Evolutionary conservation across 176 grass and related monocot species (phyloP).

Genomic region (Carex pumila): DNA sequence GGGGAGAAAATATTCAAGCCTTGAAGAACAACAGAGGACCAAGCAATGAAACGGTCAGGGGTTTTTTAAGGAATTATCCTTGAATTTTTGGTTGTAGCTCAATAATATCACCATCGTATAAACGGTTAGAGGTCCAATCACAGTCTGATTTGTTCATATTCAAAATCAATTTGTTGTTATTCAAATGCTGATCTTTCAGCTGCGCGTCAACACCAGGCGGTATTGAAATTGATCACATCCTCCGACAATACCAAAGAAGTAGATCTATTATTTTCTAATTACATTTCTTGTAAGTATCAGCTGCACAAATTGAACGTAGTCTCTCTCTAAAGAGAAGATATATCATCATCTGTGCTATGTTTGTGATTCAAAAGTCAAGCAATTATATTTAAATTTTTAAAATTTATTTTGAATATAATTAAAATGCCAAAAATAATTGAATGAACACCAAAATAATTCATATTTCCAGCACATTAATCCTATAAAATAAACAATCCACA

Average conservation of each 20-base stretch:
- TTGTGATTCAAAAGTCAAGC: too few relatives aligned
- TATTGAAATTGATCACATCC: neutral
- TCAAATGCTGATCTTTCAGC: neutral
- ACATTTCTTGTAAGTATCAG: too few relatives aligned
- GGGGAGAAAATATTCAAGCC: neutral
- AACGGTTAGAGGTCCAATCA: neutral
- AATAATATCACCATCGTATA: conserved; percentile 5
- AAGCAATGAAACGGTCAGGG: conserved; percentile 10
- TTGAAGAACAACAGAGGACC: neutral
- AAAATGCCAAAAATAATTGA: too few relatives aligned
- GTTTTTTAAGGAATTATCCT: conserved; percentile 11
- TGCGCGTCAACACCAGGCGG: neutral
- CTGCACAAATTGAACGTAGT: too few relatives aligned
- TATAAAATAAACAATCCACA: too few relatives aligned
- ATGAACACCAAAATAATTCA: too few relatives aligned
- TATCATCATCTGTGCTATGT: too few relatives aligned
- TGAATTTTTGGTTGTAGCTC: neutral
- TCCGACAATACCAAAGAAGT: neutral
- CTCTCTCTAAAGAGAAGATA: too few relatives aligned
- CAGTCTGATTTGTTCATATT: neutral
- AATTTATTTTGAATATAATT: too few relatives aligned
- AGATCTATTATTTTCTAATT: neutral
- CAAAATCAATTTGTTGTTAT: conserved; percentile 1
- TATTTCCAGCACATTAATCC: too few relatives aligned
- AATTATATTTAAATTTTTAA: too few relatives aligned